Percentiles rank a stretch among this genome's conserved stretches.
phyloP scores from a whole-genome alignment of 2,329 filamentous ascomycete species.

The Dactylellina cionopaga region DNA sequence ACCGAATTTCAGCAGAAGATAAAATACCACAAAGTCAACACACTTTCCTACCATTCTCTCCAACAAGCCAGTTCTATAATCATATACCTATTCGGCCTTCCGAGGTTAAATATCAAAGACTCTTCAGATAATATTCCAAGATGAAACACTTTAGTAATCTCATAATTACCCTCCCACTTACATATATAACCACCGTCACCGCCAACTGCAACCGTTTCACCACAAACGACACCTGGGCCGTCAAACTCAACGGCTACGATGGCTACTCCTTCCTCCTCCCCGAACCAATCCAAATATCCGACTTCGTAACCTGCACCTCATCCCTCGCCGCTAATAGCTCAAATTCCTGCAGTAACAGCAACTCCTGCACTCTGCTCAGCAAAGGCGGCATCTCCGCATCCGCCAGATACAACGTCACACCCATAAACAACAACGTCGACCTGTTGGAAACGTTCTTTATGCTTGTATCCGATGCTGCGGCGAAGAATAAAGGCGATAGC shows the following conservation, averaged over 20 bases:
- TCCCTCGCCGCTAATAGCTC: not conserved
- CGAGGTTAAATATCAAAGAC: no score
- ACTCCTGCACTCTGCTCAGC: not conserved
- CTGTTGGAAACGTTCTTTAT: slow-evolving; percentile 3
- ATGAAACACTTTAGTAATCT: not conserved
- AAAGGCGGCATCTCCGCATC: not conserved
- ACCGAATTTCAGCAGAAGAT: no score
- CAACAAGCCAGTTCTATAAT: not conserved
- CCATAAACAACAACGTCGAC: not conserved
- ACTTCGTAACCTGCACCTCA: not conserved
- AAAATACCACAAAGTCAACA: not conserved
- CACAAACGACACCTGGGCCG: slow-evolving; percentile 6
- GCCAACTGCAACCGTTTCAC: slow-evolving; percentile 4
- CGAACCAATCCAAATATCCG: slow-evolving; percentile 1
- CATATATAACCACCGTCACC: not conserved
- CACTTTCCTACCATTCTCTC: no score
- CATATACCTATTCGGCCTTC: not conserved
- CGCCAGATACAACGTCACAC: slow-evolving; percentile 3
- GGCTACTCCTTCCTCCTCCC: not conserved
- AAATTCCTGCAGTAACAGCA: no score
- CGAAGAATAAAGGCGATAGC: not conserved
- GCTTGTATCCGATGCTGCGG: not conserved
- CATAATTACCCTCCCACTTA: not conserved
- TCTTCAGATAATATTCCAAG: no score
- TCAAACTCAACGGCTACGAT: not conserved